These are phyloP conservation scores for Kregervanrija delftensis DNA, from an alignment of 805 yeast species.

Conservation along the genomic window DNA sequence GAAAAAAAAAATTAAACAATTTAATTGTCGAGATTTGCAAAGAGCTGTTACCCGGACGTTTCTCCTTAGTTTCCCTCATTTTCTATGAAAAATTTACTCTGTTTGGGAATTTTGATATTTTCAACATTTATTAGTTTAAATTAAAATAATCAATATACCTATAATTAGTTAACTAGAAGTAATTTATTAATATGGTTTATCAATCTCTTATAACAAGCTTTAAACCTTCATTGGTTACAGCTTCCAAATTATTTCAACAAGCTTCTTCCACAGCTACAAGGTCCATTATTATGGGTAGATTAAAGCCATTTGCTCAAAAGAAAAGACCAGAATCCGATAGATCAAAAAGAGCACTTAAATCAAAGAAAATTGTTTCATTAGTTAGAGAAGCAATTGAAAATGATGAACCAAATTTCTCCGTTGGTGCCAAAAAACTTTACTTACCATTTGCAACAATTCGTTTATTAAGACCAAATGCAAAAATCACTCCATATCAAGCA, in stretches of 20 bases:
- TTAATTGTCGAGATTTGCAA: too few relatives aligned
- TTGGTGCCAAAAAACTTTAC: slow-evolving; percentile 70
- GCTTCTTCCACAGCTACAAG: neutral
- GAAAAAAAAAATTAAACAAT: too few relatives aligned
- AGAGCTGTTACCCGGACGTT: too few relatives aligned
- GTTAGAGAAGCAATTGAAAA: slow-evolving; percentile 43
- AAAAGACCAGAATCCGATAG: slow-evolving; percentile 14
- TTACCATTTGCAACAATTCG: slow-evolving; percentile 83
- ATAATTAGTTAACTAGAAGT: too few relatives aligned
- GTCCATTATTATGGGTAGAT: slow-evolving; percentile 22
- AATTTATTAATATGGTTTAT: too few relatives aligned
- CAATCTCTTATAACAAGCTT: too few relatives aligned
- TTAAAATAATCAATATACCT: too few relatives aligned
- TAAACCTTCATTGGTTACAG: too few relatives aligned
- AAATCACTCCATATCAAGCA: slow-evolving; percentile 95
- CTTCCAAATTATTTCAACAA: neutral
- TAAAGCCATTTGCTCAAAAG: slow-evolving; percentile 23
- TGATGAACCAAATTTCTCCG: slow-evolving; percentile 72
- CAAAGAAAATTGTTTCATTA: slow-evolving; percentile 23
- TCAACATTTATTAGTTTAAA: too few relatives aligned
- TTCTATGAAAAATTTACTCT: too few relatives aligned
- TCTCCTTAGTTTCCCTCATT: too few relatives aligned
- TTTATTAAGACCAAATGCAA: slow-evolving; percentile 85
- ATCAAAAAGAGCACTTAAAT: slow-evolving; percentile 18
- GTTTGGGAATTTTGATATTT: too few relatives aligned